Conservation (phyloP, 1,284 basidiomycete species). For the Irpex sp. region DNA sequence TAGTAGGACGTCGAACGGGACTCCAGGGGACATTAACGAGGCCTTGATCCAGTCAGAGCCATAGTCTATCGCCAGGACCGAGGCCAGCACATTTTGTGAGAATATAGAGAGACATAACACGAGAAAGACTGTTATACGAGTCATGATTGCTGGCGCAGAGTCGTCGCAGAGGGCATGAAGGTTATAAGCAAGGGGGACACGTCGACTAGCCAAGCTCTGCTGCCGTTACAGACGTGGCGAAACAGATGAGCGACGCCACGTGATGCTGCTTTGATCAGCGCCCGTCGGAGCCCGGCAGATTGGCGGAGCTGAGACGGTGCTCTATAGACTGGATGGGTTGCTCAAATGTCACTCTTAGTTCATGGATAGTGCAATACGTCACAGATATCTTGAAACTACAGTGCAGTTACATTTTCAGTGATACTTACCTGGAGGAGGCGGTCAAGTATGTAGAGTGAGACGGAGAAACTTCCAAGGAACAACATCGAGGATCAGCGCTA, state of each 20-base stretch:
- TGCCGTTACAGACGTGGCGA: background rate
- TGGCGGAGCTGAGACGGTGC: too few relatives aligned
- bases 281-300: background rate
- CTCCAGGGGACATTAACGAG: constrained; percentile 92
- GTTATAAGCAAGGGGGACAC: background rate
- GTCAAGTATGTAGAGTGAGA: too few relatives aligned
- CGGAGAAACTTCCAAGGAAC: too few relatives aligned
- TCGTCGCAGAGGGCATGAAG: background rate
- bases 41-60: constrained; percentile 96
- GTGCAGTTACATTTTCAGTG: too few relatives aligned
- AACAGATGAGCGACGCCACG: background rate
- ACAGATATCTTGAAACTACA: too few relatives aligned
- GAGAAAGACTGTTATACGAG: constrained; percentile 8
- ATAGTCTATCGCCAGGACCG: constrained; percentile 92
- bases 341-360: too few relatives aligned
- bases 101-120: constrained; percentile 24
- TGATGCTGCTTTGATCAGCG: background rate
- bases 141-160: constrained; percentile 10
- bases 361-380: too few relatives aligned
- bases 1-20: constrained; percentile 94
- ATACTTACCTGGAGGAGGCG: too few relatives aligned
- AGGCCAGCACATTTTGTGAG: constrained; percentile 37
- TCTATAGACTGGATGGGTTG: too few relatives aligned
- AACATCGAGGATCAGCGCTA: too few relatives aligned
- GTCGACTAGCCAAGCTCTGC: background rate